Percentiles rank a stretch among this genome's conserved stretches.
Conservation (phyloP, 495 filamentous ascomycete species). For the Rhizodiscina lignyota region DNA sequence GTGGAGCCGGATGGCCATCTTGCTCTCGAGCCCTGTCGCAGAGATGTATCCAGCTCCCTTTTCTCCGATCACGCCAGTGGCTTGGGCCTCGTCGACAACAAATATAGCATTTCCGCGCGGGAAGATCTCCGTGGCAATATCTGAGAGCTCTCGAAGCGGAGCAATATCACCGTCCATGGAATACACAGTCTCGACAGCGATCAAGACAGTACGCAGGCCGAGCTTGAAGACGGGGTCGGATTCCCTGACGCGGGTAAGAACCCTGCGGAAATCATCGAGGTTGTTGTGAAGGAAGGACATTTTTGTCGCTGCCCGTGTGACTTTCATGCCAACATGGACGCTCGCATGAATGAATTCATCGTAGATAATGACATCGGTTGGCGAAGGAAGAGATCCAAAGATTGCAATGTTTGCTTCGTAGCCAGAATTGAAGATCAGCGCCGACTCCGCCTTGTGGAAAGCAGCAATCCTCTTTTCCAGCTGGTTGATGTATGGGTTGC, state of each 20-base stretch:
- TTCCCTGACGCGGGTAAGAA: background rate
- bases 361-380: conserved; percentile 7
- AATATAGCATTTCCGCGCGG: conserved; percentile 4
- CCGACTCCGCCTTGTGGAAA: conserved; percentile 4
- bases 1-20: conserved; percentile 1
- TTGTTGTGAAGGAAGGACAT: conserved; percentile 6
- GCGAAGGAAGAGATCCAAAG: conserved; percentile 1
- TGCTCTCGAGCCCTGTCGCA: conserved; percentile 1
- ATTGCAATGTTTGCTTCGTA: conserved; percentile 3
- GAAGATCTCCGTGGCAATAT: conserved; percentile 3
- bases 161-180: conserved; percentile 13
- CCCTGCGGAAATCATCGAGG: background rate
- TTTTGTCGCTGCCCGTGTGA: background rate
- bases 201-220: conserved; percentile 4
- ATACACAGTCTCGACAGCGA: conserved; percentile 10
- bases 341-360: conserved; percentile 10
- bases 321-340: conserved; percentile 6
- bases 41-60: conserved; percentile 1
- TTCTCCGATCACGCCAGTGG: conserved; percentile 1
- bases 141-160: conserved; percentile 5
- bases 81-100: conserved; percentile 6
- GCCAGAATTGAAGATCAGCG: conserved; percentile 2
- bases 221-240: background rate
- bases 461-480: conserved; percentile 4
- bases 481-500: conserved; percentile 1